A percentile compares a stretch with the other conserved stretches of the same genome.
Evolutionary conservation across 148 eudicot species (phyloP).

Genomic region (Silene latifolia): DNA sequence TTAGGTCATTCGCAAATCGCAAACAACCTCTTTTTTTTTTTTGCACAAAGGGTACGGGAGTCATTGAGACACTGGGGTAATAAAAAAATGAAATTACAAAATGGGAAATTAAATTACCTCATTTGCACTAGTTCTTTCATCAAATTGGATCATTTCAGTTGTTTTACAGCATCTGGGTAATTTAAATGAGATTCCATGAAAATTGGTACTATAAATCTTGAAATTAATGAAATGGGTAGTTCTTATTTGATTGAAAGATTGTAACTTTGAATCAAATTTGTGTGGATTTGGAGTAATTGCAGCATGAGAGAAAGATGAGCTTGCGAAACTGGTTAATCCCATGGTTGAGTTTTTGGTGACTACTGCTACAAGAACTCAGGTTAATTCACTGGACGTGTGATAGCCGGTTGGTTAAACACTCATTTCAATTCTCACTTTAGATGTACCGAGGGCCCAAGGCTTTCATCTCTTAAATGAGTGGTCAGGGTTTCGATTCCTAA

Average conservation of each 20-base stretch:
- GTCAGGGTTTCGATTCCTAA: no score
- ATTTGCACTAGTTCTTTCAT: slow-evolving; percentile 71
- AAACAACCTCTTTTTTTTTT: no score
- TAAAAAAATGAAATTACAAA: no score
- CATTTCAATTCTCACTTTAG: no score
- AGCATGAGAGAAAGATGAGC: slow-evolving; percentile 12
- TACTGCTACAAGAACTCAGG: no score
- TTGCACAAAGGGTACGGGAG: no score
- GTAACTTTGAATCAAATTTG: slow-evolving; percentile 11
- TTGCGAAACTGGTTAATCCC: not conserved
- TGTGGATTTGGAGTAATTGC: slow-evolving; percentile 10
- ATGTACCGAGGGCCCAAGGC: no score
- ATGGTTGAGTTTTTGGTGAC: not conserved
- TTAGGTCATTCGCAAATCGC: no score
- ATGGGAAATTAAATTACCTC: slow-evolving; percentile 45
- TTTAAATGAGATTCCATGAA: slow-evolving; percentile 3
- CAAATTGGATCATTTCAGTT: slow-evolving; percentile 36
- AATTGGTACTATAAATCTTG: not conserved
- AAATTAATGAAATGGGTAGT: slow-evolving; percentile 19
- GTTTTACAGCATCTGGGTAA: slow-evolving; percentile 19
- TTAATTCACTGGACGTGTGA: no score
- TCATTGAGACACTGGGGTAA: no score
- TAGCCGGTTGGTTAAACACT: no score
- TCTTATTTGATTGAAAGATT: slow-evolving; percentile 9
- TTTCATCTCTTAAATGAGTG: no score